These are phyloP conservation scores for Vitis hybrid DNA, from an alignment of 177 flowering plant species.

Conservation along the genomic window DNA sequence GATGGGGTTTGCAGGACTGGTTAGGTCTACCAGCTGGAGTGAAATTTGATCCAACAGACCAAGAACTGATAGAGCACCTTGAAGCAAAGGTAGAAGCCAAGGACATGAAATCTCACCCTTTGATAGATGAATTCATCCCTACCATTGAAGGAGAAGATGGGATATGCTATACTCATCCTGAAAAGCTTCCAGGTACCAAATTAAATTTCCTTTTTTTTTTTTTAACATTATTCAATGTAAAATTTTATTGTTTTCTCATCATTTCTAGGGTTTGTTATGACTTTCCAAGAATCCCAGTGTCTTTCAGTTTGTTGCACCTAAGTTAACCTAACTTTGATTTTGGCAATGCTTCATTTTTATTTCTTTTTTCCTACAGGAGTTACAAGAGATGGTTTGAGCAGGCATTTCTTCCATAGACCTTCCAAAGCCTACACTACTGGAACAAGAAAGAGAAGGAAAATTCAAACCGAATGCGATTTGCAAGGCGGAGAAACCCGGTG, in stretches of 20 bases:
- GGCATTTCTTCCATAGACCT: slow-evolving; percentile 92
- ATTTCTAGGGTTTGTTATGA: slow-evolving; percentile 22
- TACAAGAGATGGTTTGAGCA: slow-evolving; percentile 83
- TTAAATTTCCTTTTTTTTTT: not conserved
- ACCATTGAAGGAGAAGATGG: slow-evolving; percentile 99
- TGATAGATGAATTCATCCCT: slow-evolving; percentile 94
- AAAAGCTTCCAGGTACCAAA: slow-evolving; percentile 84
- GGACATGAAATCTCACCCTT: slow-evolving; percentile 77
- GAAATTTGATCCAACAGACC: slow-evolving; percentile 96
- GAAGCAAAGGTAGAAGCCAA: slow-evolving; percentile 81
- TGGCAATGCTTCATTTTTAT: not conserved
- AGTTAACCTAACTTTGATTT: slow-evolving; percentile 63
- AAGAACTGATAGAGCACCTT: slow-evolving; percentile 88
- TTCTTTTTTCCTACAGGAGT: slow-evolving; percentile 51
- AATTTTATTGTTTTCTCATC: not conserved
- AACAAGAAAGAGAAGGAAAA: slow-evolving; percentile 84
- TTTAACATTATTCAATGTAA: not conserved
- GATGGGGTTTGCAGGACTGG: slow-evolving; percentile 61
- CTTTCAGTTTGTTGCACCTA: slow-evolving; percentile 54
- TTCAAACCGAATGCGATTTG: slow-evolving; percentile 83
- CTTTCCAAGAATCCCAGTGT: slow-evolving; percentile 13
- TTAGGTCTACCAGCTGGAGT: slow-evolving; percentile 95
- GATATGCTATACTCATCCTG: slow-evolving; percentile 97
- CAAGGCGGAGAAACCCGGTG: slow-evolving; percentile 92
- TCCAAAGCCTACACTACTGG: slow-evolving; percentile 96